Percentiles rank a stretch among this genome's conserved stretches.
Conservation (phyloP, 148 eudicot species). For the Rhododendron williamsianum region DNA sequence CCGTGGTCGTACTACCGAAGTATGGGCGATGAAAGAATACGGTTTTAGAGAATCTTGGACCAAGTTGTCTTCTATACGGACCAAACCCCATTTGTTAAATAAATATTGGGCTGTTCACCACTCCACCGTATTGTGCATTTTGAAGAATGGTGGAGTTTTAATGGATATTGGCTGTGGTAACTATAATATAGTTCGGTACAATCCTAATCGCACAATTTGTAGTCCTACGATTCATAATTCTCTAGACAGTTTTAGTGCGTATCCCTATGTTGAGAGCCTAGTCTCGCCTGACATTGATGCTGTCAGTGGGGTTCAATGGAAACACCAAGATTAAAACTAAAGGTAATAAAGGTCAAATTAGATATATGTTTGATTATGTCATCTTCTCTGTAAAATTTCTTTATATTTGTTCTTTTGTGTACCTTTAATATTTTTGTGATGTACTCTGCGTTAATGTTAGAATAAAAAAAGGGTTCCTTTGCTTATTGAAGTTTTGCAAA, state of each 20-base stretch:
- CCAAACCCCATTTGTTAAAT: no score
- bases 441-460: not conserved
- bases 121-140: not conserved
- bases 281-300: not conserved
- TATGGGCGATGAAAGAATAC: conserved; percentile 32
- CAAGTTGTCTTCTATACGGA: conserved; percentile 9
- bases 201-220: no score
- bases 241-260: no score
- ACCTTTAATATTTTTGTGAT: not conserved
- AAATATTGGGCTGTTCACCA: not conserved
- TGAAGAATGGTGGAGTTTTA: conserved; percentile 10
- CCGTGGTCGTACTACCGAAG: conserved; percentile 1
- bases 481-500: no score
- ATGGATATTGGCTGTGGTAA: not conserved
- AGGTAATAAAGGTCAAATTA: not conserved
- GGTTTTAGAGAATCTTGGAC: conserved; percentile 3
- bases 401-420: no score
- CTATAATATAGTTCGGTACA: not conserved
- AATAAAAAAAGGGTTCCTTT: no score
- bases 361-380: not conserved
- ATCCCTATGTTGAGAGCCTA: conserved; percentile 11
- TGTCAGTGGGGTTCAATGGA: no score
- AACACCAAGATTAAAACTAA: not conserved
- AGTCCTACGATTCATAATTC: not conserved
- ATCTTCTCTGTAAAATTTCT: no score